phyloP scores from a whole-genome alignment of 2,329 filamentous ascomycete genomes.

The Fusarium temperatum region DNA sequence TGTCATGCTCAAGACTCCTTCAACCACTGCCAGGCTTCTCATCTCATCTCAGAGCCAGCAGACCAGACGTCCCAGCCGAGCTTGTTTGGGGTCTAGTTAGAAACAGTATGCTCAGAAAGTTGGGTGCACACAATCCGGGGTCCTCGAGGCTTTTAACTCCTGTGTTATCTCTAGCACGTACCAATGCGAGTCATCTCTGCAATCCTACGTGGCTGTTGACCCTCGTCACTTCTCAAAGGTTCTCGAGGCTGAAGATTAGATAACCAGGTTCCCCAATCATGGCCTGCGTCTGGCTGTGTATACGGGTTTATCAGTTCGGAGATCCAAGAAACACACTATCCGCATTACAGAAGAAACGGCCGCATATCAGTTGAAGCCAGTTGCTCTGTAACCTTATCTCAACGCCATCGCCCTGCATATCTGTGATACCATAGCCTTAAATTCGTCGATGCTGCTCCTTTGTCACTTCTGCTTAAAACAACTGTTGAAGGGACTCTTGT shows the following conservation, averaged over 20 bases:
- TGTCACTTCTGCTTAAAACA: not conserved
- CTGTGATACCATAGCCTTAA: conserved; percentile 33
- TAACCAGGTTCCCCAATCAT: conserved; percentile 40
- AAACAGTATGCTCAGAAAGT: too few species aligned
- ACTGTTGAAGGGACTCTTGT: not conserved
- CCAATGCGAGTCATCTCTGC: conserved; percentile 26
- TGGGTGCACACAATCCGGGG: not conserved
- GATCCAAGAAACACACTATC: conserved; percentile 37
- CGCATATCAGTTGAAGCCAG: conserved; percentile 36
- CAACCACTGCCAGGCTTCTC: not conserved
- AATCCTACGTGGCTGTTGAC: conserved; percentile 29
- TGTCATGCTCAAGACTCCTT: not conserved
- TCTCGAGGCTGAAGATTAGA: conserved; percentile 39
- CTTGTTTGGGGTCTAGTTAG: not conserved
- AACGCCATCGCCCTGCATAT: conserved; percentile 21
- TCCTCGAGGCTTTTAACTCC: not conserved
- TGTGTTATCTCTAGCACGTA: conserved; percentile 21
- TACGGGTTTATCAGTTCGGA: conserved; percentile 33
- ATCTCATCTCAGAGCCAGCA: not conserved
- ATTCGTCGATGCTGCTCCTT: conserved; percentile 30
- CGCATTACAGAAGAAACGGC: conserved; percentile 29
- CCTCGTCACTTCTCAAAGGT: conserved; percentile 26
- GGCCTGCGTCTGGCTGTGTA: conserved; percentile 24
- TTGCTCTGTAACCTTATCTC: conserved; percentile 37
- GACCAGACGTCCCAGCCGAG: not conserved